A percentile compares a stretch with the other conserved stretches of the same genome.
Evolutionary conservation across 805 yeast genomes (phyloP).

Genomic region (Saccharomycopsis fibuligera): DNA sequence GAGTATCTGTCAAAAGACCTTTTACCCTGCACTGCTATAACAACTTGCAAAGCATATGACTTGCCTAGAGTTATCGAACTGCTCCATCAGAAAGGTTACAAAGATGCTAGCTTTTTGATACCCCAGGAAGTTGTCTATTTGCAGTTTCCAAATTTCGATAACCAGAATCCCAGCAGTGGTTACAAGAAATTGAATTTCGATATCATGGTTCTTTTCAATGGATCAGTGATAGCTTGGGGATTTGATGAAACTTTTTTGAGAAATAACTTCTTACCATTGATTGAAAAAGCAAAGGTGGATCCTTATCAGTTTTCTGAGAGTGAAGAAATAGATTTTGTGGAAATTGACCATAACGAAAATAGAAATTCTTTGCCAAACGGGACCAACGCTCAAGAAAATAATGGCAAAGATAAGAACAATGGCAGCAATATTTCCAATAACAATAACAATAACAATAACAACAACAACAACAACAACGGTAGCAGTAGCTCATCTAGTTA

Average conservation of each 20-base stretch:
- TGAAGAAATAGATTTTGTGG: conserved; percentile 82
- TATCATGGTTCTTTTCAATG: conserved; percentile 65
- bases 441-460: neutral
- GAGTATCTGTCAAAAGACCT: neutral
- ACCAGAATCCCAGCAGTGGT: too few relatives aligned
- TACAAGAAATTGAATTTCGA: conserved; percentile 39
- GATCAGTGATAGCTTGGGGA: conserved; percentile 83
- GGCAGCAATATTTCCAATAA: neutral
- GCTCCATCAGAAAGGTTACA: conserved; percentile 32
- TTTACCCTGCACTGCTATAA: conserved; percentile 57
- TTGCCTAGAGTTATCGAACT: conserved; percentile 38
- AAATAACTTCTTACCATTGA: conserved; percentile 43
- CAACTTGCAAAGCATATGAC: conserved; percentile 69
- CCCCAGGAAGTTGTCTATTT: conserved; percentile 66
- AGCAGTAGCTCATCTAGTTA: neutral
- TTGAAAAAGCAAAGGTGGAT: conserved; percentile 42
- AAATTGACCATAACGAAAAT: neutral
- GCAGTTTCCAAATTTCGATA: conserved; percentile 11
- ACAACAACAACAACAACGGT: neutral
- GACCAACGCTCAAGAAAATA: neutral
- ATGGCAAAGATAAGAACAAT: neutral
- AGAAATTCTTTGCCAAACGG: too few relatives aligned
- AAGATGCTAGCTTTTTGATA: conserved; percentile 37
- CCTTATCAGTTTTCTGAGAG: conserved; percentile 52
- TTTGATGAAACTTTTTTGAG: conserved; percentile 48